Base-by-base conservation (phyloP, 257 asterid species). In the Nicotiana benthamiana region DNA sequence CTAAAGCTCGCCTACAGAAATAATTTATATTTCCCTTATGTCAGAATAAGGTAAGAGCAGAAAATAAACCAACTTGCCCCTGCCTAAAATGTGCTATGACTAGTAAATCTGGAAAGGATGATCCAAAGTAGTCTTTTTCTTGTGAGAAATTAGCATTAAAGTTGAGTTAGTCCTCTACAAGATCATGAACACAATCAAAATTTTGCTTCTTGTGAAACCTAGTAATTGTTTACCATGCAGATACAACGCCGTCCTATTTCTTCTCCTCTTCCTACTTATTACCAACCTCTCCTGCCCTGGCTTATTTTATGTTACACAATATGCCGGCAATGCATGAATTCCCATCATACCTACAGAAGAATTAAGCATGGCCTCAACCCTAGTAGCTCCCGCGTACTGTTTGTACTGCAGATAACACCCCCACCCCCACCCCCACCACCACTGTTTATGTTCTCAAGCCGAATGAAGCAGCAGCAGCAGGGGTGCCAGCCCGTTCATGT, bases 291-390 rank as follows among this genome's bases (percentile, higher is more conserved):
- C 28, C 82, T 82, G 72, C 66, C 82, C 83, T 40, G 79, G 80
- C 56, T 83, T 89, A 87, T 84, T 89, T 90, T 84, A 82, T 90
- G 86, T 66, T 87, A 88, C 93, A 90, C 46, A 48, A 12, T 48
- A 28, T 51, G 79, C 81, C 60, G 81, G 84, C 80, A 40, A 65
- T 77, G 84, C 83, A 80, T 72, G 86, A 75, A 61, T 79, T 82
- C 86, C 72, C 83, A 3, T 52, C 65, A 74, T 74, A 48, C 61
- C 79, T 74, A 74, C 61, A 74, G 26, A 74, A 74, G 43, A 74
- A 74, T 74, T 74, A 56, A 74, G 40, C 61, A 74, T 74, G 43
- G 78, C 78, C 24, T 74, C 16, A 24, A 74, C 40, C 2, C 9
- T 15, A 16, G 61, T 15, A 48, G 61, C 61, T 74, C 61, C 16